A percentile compares a stretch with the other conserved stretches of the same genome.
These are phyloP conservation scores for Glarea lozoyensis DNA, from an alignment of 495 filamentous ascomycete genomes.

Conservation along the genomic window DNA sequence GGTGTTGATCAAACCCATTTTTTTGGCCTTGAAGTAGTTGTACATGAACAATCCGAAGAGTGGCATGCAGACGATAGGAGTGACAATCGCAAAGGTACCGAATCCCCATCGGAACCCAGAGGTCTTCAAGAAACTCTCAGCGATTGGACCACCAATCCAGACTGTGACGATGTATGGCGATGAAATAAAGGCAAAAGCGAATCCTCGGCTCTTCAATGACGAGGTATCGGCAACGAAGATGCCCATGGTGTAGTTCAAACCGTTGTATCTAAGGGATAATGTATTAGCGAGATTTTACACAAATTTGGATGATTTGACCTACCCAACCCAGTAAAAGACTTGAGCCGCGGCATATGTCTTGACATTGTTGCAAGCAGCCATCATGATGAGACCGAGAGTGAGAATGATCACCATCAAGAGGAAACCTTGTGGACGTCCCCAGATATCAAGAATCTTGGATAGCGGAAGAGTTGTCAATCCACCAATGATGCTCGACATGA, in stretches of 20 bases:
- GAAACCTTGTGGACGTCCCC: slow-evolving; percentile 35
- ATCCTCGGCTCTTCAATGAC: slow-evolving; percentile 44
- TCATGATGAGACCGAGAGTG: slow-evolving; percentile 38
- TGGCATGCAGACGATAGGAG: slow-evolving; percentile 25
- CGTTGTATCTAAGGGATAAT: slow-evolving; percentile 49
- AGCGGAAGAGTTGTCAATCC: slow-evolving; percentile 42
- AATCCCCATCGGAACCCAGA: slow-evolving; percentile 50
- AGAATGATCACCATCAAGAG: slow-evolving; percentile 30
- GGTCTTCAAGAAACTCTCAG: slow-evolving; percentile 30
- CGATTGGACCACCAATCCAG: slow-evolving; percentile 28
- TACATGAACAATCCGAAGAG: slow-evolving; percentile 34
- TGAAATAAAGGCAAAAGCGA: slow-evolving; percentile 45
- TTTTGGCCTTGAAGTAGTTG: slow-evolving; percentile 50
- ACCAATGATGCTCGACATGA: slow-evolving; percentile 37
- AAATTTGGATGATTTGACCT: too few relatives aligned
- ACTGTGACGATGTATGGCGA: slow-evolving; percentile 54
- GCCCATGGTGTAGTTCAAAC: slow-evolving; percentile 42
- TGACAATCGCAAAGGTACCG: slow-evolving; percentile 36
- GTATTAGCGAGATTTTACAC: slow-evolving; percentile 24
- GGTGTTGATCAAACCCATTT: slow-evolving; percentile 37
- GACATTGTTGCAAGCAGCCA: slow-evolving; percentile 42
- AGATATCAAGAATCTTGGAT: slow-evolving; percentile 47
- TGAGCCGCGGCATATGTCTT: too few relatives aligned
- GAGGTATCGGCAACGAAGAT: slow-evolving; percentile 54
- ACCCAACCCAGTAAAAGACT: too few relatives aligned